Evolutionary conservation across 2,329 filamentous ascomycete species (phyloP), one percentile per base, ranked within the genome.

Genomic region (Fusarium euwallaceae): DNA sequence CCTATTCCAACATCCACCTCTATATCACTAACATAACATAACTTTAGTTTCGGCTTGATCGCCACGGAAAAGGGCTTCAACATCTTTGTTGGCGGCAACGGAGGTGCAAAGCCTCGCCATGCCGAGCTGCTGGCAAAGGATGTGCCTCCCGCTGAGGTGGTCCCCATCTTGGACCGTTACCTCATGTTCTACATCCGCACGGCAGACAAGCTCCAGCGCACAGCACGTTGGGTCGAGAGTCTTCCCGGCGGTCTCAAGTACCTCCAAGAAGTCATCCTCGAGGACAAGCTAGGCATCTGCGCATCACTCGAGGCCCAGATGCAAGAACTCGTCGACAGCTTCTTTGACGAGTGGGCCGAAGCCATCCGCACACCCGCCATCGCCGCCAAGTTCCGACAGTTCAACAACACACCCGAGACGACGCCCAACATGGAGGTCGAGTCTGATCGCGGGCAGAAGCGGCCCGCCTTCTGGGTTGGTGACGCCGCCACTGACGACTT

Each of bases 171-270:
- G 4, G 95, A 98, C 82, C 92, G 95, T 53, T 98, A 97, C 80
- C 89, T 98, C 27, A 94, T 95, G 84, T 96, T 98, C 86, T 98
- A 98, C 84, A 97, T 98, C 78, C 93, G 95, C 75, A 97, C 95
- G 1, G 95, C 94, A 53, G 95, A 98, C 85, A 95, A 94, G 80
- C 90, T 98, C 1, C 95, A 98, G 83, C 90, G 95, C 60, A 98
- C 95, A 29, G 95, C 95, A 0, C 89, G 94, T 27, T 98, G 95
- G 95, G 87, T 98, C 41, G 95, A 98, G 82, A 89, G 88, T 62
- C 88, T 97, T 0, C 95, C 95, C 0, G 95, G 95, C 7, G 95
- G 95, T 1, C 92, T 98, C 83, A 89, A 90, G 69, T 97, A 97
- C 80, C 90, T 98, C 0, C 91, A 91, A 62, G 91, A 95, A 78